Evolutionary conservation across 1,139 yeast genomes (phyloP), one percentile per base, ranked within the genome.

Genomic region (Pichia inconspicua): DNA sequence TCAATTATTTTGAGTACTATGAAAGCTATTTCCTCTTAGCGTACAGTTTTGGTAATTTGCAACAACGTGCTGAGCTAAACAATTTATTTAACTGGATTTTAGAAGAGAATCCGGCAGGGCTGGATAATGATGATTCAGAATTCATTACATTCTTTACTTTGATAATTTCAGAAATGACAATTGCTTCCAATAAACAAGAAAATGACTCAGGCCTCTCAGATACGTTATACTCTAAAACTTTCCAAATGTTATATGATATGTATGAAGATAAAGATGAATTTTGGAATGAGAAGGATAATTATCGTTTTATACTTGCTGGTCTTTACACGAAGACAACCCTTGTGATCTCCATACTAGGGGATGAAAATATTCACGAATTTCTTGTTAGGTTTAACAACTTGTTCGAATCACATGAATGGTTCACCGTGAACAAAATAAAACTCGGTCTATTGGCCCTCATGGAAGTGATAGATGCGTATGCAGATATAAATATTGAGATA

Each of bases 341-440:
- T 25, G 31, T 49, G 3, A 27, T 46, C 6, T 32, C 32, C 14
- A 37, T 37, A 14, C 30, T 51, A 15, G 44, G 51, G 10, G 41
- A 31, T 9, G 28, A 40, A 40, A 47, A 48, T 10, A 19, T 48
- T 7, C 28, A 40, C 10, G 40, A 40, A 25, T 32, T 53, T 9
- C 36, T 55, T 12, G 41, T 35, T 17, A 44, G 40, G 10, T 47
- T 55, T 25, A 27, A 48, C 8, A 15, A n/a, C 2, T n/a, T 53
- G 6, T 37, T 55, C n/a, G 36, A 48, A 11, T 35, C 47, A 27
- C 35, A 40, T 19, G 31, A 15, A n/a, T 49, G 52, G 52, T 32
- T 41, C 10, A 51, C 56, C 5, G 82, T 77, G 19, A 77, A 76
- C 53, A 82, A 81, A 25, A 70, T 80, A 54, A 78, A 77, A 58